A percentile compares a stretch with the other conserved stretches of the same genome.
phyloP scores from a whole-genome alignment of 2,329 filamentous ascomycete genomes.

The Aspergillus chevalieri region DNA sequence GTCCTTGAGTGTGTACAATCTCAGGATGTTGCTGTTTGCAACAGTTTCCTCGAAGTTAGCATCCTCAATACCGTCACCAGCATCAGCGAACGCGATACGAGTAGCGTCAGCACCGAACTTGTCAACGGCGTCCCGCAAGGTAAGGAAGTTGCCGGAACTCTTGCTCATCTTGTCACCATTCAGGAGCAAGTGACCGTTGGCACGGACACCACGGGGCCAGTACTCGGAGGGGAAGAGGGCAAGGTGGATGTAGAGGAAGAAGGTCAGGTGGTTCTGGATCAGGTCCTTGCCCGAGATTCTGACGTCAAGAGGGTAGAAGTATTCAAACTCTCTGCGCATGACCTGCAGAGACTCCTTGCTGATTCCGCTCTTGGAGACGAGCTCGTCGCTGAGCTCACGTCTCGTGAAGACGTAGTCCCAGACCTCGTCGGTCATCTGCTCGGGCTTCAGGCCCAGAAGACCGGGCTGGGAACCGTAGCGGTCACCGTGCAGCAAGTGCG shows the following conservation, averaged over 20 bases:
- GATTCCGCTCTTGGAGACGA: constrained; percentile 63
- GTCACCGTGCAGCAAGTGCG: constrained; percentile 68
- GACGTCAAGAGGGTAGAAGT: constrained; percentile 92
- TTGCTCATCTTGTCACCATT: constrained; percentile 99
- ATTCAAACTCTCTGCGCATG: constrained; percentile 88
- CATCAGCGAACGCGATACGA: constrained; percentile 85
- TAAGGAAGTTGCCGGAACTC: constrained; percentile 95
- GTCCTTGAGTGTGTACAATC: constrained; percentile 74
- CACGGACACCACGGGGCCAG: constrained; percentile 79
- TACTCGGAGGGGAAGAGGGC: constrained; percentile 82
- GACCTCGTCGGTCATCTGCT: constrained; percentile 89
- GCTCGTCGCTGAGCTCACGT: constrained; percentile 60
- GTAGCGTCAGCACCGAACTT: constrained; percentile 95
- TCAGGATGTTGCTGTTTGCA: constrained; percentile 83
- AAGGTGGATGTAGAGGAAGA: constrained; percentile 89
- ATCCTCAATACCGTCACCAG: constrained; percentile 88
- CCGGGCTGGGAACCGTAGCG: constrained; percentile 74
- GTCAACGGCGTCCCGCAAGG: constrained; percentile 72
- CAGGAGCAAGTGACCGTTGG: constrained; percentile 87
- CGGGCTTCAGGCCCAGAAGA: constrained; percentile 61
- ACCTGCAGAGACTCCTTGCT: constrained; percentile 65
- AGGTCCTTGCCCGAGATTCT: constrained; percentile 87
- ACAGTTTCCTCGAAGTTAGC: constrained; percentile 97
- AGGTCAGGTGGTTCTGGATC: constrained; percentile 89
- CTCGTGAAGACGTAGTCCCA: constrained; percentile 95